A percentile compares a stretch with the other conserved stretches of the same genome.
phyloP scores from a whole-genome alignment of 2,329 filamentous ascomycete species.

The Juglanconis juglandina region DNA sequence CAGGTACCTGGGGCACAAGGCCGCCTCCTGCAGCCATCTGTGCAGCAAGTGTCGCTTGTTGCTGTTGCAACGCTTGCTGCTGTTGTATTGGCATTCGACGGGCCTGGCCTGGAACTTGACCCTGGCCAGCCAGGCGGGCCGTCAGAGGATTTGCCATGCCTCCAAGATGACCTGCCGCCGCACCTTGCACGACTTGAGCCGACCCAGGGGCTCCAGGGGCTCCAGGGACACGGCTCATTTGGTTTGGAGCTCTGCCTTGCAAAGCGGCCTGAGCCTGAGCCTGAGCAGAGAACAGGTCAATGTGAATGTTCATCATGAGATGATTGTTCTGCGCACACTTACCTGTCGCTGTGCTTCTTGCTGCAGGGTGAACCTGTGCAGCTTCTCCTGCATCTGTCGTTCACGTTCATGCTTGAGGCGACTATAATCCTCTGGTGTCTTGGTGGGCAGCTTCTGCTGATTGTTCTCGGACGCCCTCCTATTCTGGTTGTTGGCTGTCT shows the following conservation, averaged over 20 bases:
- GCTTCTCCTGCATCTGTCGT: slow-evolving; percentile 59
- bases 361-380: slow-evolving; percentile 53
- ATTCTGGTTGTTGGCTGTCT: slow-evolving; percentile 70
- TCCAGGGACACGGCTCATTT: slow-evolving; percentile 43
- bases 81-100: slow-evolving; percentile 53
- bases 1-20: slow-evolving; percentile 52
- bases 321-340: slow-evolving; percentile 31
- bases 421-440: slow-evolving; percentile 89
- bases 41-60: slow-evolving; percentile 38
- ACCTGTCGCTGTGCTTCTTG: slow-evolving; percentile 59
- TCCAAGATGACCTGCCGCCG: slow-evolving; percentile 23
- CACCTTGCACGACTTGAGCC: slow-evolving; percentile 33
- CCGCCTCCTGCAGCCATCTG: slow-evolving; percentile 44
- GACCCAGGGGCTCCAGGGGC: slow-evolving; percentile 39
- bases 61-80: slow-evolving; percentile 24
- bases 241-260: slow-evolving; percentile 45
- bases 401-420: slow-evolving; percentile 85
- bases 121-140: slow-evolving; percentile 34
- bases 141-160: slow-evolving; percentile 25
- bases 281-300: slow-evolving; percentile 20
- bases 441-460: slow-evolving; percentile 48
- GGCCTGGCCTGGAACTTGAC: slow-evolving; percentile 43
- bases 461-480: slow-evolving; percentile 72
- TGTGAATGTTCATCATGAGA: slow-evolving; percentile 29
- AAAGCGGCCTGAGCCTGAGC: slow-evolving; percentile 26